Percentiles rank a stretch among this genome's conserved stretches.
These are phyloP conservation scores for Corylus heterophylla DNA, from an alignment of 306 rosid species.

Conservation along the genomic window DNA sequence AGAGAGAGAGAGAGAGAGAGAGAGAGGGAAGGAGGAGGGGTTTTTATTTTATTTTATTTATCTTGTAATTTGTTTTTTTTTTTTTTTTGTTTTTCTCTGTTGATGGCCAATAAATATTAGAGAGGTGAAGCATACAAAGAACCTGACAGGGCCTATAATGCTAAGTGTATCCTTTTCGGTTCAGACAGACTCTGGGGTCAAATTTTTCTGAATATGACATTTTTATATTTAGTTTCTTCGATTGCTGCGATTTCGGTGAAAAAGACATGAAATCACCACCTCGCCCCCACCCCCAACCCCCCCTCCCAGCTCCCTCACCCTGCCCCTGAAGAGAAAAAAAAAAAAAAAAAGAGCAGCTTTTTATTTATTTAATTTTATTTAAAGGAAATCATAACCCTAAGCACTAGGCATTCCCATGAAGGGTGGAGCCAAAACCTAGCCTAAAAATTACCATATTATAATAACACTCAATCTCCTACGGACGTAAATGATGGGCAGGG, in stretches of 20 bases:
- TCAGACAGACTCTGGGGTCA: slow-evolving; percentile 58
- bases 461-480: too few relatives aligned
- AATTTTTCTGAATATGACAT: slow-evolving; percentile 40
- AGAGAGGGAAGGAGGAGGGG: too few relatives aligned
- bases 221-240: slow-evolving; percentile 37
- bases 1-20: not conserved
- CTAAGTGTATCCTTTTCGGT: slow-evolving; percentile 50
- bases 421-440: too few relatives aligned
- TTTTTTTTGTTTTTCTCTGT: not conserved
- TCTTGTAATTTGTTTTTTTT: not conserved
- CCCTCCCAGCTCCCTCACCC: too few relatives aligned
- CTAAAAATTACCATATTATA: too few relatives aligned
- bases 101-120: slow-evolving; percentile 20
- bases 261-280: slow-evolving; percentile 46
- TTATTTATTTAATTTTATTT: too few relatives aligned
- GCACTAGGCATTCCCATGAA: too few relatives aligned
- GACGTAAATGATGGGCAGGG: too few relatives aligned
- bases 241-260: slow-evolving; percentile 75
- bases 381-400: too few relatives aligned
- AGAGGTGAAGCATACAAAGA: slow-evolving; percentile 51
- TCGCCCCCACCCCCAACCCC: not conserved
- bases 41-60: too few relatives aligned
- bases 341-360: too few relatives aligned
- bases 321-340: too few relatives aligned
- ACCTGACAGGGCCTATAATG: slow-evolving; percentile 61